These are phyloP conservation scores for Lithospermum erythrorhizon DNA, from an alignment of 257 asterid species.

Conservation along the genomic window DNA sequence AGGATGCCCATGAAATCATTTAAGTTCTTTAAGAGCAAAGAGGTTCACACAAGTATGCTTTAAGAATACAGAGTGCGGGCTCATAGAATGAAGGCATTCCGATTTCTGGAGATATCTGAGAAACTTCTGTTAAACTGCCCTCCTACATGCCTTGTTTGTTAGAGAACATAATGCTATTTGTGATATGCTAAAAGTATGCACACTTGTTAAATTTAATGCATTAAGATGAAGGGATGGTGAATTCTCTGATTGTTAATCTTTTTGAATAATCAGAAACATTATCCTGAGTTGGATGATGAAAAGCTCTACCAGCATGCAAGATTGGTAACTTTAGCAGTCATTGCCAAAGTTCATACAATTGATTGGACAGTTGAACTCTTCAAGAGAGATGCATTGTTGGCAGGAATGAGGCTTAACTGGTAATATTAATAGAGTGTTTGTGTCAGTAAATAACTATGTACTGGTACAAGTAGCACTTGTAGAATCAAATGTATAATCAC, in stretches of 20 bases:
- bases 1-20: constrained; percentile 23
- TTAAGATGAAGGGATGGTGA: no score
- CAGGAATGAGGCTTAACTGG: constrained; percentile 27
- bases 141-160: constrained; percentile 24
- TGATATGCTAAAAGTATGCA: constrained; percentile 24
- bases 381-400: constrained; percentile 21
- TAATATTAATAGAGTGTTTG: no score
- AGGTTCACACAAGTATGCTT: constrained; percentile 10
- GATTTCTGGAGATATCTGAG: no score
- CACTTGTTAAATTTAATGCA: neutral
- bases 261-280: constrained; percentile 4
- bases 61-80: no score
- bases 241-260: neutral
- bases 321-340: constrained; percentile 25
- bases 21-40: constrained; percentile 20
- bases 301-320: constrained; percentile 20
- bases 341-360: constrained; percentile 27
- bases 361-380: constrained; percentile 28
- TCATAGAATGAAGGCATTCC: no score
- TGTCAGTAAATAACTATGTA: neutral
- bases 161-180: constrained; percentile 25
- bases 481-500: neutral
- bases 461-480: neutral
- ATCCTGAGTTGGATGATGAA: constrained; percentile 20
- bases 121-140: no score